Evolutionary conservation across 108 stramenopile species (phyloP), one percentile per base, ranked within the genome.

Genomic region (Pseudonitzschia pungens): DNA sequence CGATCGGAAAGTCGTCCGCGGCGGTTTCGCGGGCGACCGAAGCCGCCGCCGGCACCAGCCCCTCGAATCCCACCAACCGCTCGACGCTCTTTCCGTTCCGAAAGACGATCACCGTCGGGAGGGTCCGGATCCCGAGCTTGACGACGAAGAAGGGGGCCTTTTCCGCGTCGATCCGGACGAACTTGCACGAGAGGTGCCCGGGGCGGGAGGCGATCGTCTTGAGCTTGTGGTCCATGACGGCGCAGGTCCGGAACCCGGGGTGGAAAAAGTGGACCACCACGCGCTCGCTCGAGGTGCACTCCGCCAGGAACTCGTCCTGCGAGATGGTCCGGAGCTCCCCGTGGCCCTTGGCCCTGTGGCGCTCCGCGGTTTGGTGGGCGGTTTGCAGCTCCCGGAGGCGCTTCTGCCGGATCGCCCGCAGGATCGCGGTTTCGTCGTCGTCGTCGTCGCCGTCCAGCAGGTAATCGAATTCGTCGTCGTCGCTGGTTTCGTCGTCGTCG

Each of bases 121-220:
- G 62, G 4, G 91, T 92, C 63, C 71, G 65, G 12, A 97, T 83
- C 28, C 82, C 71, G 10, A 99, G 78, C 74, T 98, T 99, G 43
- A 81, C 64, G 10, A 97, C 96, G 81, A 99, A 99, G 78, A 99
- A 99, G 1, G 97, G 99, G 18, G 96, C 89, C 85, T 98, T 99
- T 66, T 89, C 89, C 1, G 97, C 97, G 73, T 98, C 91, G 29
- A 98, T 86, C 21, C 94, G 83, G 21, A 99, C 68, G 70, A 98
- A 96, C 69, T 98, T 98, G 66, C 93, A 87, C 56, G 90, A 85
- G 20, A 92, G 50, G 79, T 98, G 97, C 36, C 74, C 57, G 7
- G 45, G 97, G 32, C 68, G 58, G 0, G 89, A 92, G 20, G 97
- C 81, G 16, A 89, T 72, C n/a, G 29, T 16, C 33, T 84, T 84